Evolutionary conservation across 176 grass and related monocot species (phyloP), one percentile per base, ranked within the genome.

Genomic region (Microstegium vimineum): DNA sequence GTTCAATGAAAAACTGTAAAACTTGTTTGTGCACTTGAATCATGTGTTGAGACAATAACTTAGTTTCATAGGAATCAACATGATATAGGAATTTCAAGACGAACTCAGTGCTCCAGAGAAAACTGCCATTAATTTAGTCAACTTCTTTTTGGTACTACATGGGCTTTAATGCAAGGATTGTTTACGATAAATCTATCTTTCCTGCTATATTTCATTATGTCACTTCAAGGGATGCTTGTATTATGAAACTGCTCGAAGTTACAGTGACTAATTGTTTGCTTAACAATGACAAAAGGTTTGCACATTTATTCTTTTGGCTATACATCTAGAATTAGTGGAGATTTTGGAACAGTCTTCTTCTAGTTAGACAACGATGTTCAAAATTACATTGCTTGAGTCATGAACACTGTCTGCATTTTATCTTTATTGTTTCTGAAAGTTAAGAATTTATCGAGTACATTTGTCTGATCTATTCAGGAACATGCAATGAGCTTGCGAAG

Each of bases 401-500:
- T 43, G 14, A 42, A 62, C 62, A 69, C 67, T 71, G 17, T 54
- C 56, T 22, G 17, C 32, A 77, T 75, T 69, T 27, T 5, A n/a
- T 54, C 8, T 74, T 62, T 34, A 11, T 46, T 82, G 65, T 73
- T 82, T 85, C 56, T 10, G 10, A 42, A 86, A 37, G 8, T 71
- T 62, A 4, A 71, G 75, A 85, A 62, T 15, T 57, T 59, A 17
- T 70, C 40, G 60, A 23, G 34, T 15, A 38, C 71, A 37, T 74
- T 59, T 8, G 56, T 46, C 20, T 43, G 36, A 82, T 89, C 22
- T 77, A 14, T 73, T 46, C 81, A 95, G 92, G 88, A 79, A 98
- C 95, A 38, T 46, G 87, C 80, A 95, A 95, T 79, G 92, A 93
- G 42, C 92, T 98, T 10, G 79, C 89, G 0, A 93, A 93, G 75